These are phyloP conservation scores for Gossypium ekmanianum DNA, from an alignment of 345 rosid species.

Conservation along the genomic window DNA sequence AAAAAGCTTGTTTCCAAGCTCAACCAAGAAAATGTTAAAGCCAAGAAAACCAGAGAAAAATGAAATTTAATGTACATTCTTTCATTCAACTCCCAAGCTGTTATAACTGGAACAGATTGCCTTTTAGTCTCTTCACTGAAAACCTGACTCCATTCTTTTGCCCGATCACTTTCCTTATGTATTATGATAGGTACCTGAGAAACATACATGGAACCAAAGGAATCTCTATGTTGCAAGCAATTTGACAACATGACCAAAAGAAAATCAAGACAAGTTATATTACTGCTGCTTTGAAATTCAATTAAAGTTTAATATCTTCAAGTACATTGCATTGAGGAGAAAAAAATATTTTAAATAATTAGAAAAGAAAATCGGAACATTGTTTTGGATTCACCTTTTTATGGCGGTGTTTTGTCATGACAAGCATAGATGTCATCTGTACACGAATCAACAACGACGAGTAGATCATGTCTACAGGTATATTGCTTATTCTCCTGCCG, in stretches of 20 bases:
- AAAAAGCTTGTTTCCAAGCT: background rate
- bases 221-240: background rate
- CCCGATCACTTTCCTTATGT: constrained; percentile 13
- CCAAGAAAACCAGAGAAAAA: background rate
- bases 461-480: constrained; percentile 85
- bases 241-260: too few relatives aligned
- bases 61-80: constrained; percentile 54
- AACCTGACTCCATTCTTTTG: constrained; percentile 69
- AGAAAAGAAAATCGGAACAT: background rate
- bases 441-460: constrained; percentile 89
- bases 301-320: background rate
- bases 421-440: constrained; percentile 97
- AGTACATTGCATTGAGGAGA: background rate
- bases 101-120: constrained; percentile 73
- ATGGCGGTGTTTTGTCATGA: constrained; percentile 91
- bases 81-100: constrained; percentile 93
- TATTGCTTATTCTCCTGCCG: constrained; percentile 85
- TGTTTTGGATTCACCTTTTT: constrained; percentile 46
- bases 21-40: background rate
- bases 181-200: background rate
- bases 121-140: constrained; percentile 80
- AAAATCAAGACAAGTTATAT: too few relatives aligned
- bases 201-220: background rate
- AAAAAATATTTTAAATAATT: background rate
- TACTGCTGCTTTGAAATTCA: too few relatives aligned